Evolutionary conservation across 106 monocot species (phyloP).

Genomic region (Dendrobium huoshanense): DNA sequence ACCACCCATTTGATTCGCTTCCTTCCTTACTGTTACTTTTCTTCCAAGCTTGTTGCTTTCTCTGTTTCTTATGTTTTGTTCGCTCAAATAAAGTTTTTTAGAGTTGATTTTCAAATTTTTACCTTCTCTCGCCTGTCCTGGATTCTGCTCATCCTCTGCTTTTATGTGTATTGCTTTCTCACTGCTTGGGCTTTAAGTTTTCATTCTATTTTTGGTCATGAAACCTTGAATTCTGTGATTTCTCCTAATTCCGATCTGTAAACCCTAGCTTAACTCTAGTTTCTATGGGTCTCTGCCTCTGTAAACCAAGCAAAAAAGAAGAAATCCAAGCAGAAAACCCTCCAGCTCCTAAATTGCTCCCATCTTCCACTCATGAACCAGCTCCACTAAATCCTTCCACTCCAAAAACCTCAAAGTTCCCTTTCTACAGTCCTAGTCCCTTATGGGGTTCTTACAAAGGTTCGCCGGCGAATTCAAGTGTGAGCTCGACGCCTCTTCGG

Average conservation of each 20-base stretch:
- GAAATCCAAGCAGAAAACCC: conserved; percentile 4
- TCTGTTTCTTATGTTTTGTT: background rate
- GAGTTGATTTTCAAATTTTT: too few relatives aligned
- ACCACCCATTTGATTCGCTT: conserved; percentile 1
- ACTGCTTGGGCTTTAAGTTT: background rate
- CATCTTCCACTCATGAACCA: conserved; percentile 8
- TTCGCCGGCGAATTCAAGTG: conserved; percentile 60
- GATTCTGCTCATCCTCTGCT: background rate
- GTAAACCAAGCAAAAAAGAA: conserved; percentile 34
- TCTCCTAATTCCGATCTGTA: background rate
- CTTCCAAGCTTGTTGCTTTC: conserved; percentile 8
- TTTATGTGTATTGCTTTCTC: background rate
- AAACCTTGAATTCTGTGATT: background rate
- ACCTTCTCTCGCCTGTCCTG: background rate
- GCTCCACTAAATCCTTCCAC: conserved; percentile 22
- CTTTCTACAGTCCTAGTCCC: conserved; percentile 63
- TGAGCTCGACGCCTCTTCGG: conserved; percentile 46
- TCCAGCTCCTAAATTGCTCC: conserved; percentile 1
- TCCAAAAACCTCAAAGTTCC: conserved; percentile 45
- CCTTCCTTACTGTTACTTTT: background rate
- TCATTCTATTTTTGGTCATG: background rate
- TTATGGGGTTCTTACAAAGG: conserved; percentile 46
- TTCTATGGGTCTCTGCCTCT: conserved; percentile 83
- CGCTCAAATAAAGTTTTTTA: too few relatives aligned
- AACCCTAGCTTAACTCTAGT: conserved; percentile 2